Evolutionary conservation across 2,329 filamentous ascomycete species (phyloP), one percentile per base, ranked within the genome.

Genomic region (Diplodia seriata): DNA sequence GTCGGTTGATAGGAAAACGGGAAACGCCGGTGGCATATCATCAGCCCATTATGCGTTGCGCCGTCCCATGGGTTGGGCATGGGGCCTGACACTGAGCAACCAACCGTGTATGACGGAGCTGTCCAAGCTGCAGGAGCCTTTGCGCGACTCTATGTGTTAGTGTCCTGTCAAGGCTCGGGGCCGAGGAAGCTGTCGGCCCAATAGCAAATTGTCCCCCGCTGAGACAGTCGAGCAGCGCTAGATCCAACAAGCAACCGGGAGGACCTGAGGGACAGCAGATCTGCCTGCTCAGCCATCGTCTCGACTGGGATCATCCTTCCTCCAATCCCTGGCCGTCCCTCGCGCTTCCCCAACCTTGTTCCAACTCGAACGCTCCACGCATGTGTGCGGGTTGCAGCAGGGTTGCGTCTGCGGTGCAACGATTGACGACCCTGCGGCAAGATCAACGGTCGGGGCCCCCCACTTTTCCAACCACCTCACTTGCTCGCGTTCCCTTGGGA

Each of bases 381-480:
- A 26, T 26, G 33, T 33, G 47, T 50, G 29, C 29, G 51, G 6
- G 33, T 36, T 18, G 51, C 26, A 2, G 51, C 14, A 55, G 14
- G 51, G 51, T 33, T 29, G 26, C 23, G 23, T 26, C 23, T 26
- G 23, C 23, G 23, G 23, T 26, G 23, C 23, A 26, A 26, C 23
- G 23, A 26, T 26, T 26, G 33, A 49, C 29, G 56, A 49, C 23
- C 14, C 36, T 59, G 36, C 23, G 9, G 33, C 9, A 40, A 26
- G 55, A 59, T 59, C 36, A 38, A 61, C 56, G 29, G 23, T 11
- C 23, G 15, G 43, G 38, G 43, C 40, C 15, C 38, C 40, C 56
- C 56, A 61, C 56, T 49, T 61, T 61, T 49, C 56, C 56, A 61
- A 49, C 56, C 56, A 47, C 56, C 40, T 61, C 56, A 31, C 38